Conservation (phyloP, 1,139 yeast genomes). For the Sugiyamaella grinbergsii region DNA sequence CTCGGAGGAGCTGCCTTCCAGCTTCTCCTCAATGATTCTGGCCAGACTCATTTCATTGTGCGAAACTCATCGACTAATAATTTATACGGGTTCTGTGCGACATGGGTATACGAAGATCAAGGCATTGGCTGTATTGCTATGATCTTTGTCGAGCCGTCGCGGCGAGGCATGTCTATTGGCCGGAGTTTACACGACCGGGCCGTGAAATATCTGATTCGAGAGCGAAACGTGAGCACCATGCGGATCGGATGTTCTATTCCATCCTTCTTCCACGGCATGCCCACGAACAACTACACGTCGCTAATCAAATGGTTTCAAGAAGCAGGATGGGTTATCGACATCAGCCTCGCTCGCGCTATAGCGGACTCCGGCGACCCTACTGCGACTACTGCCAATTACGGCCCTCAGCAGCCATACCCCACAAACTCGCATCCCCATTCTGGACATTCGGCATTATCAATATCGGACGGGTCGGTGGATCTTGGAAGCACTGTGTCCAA, state of each 20-base stretch:
- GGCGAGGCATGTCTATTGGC: slow-evolving; percentile 61
- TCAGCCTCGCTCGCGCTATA: slow-evolving; percentile 26
- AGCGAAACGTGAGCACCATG: slow-evolving; percentile 48
- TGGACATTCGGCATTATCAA: slow-evolving; percentile 5
- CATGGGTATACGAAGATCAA: slow-evolving; percentile 51
- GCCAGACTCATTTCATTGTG: slow-evolving; percentile 55
- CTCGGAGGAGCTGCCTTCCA: slow-evolving; percentile 35
- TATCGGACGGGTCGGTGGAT: slow-evolving; percentile 1
- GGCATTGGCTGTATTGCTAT: slow-evolving; percentile 52
- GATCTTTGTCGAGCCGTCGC: slow-evolving; percentile 58
- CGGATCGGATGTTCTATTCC: slow-evolving; percentile 59
- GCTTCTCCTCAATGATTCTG: slow-evolving; percentile 22
- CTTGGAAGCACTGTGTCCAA: slow-evolving; percentile 1
- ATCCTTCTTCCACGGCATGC: slow-evolving; percentile 49
- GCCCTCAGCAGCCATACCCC: neutral
- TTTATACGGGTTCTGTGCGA: slow-evolving; percentile 58
- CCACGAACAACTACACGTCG: slow-evolving; percentile 24
- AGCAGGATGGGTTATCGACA: slow-evolving; percentile 38
- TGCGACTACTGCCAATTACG: neutral
- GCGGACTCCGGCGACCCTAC: slow-evolving; percentile 20
- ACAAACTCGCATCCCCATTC: slow-evolving; percentile 9
- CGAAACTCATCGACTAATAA: slow-evolving; percentile 60
- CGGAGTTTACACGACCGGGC: slow-evolving; percentile 60
- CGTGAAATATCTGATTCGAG: slow-evolving; percentile 52
- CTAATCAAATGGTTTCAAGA: slow-evolving; percentile 38